Conservation (phyloP, 148 eudicot genomes). For the Arbutus unedo region DNA sequence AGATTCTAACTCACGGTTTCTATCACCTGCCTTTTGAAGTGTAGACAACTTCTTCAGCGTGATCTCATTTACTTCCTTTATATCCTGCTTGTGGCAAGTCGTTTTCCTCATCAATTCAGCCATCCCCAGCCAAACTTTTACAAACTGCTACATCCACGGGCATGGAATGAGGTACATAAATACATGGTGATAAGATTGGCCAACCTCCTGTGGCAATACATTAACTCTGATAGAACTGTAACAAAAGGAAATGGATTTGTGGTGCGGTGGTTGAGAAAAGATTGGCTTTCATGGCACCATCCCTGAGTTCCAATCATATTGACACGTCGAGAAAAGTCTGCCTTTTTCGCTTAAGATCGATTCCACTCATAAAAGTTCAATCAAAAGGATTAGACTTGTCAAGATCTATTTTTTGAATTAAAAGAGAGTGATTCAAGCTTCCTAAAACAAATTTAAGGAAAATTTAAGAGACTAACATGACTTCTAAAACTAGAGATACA, state of each 20-base stretch:
- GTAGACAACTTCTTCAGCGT: background rate
- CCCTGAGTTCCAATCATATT: background rate
- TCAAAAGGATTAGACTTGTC: too few species aligned
- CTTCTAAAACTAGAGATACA: background rate
- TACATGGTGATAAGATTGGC: background rate
- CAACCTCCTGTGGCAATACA: background rate
- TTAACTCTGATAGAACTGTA: background rate
- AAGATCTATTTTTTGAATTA: too few species aligned
- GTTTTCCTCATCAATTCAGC: background rate
- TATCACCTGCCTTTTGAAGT: background rate
- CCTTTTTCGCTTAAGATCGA: too few species aligned
- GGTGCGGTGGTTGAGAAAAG: background rate
- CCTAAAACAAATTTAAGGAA: background rate
- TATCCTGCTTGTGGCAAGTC: background rate
- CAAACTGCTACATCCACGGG: background rate
- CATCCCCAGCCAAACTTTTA: background rate
- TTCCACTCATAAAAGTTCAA: too few species aligned
- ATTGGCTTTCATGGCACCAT: background rate
- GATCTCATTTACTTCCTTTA: background rate
- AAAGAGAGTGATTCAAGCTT: too few species aligned
- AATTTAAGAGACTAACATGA: background rate
- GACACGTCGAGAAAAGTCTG: too few species aligned
- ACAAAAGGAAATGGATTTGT: background rate
- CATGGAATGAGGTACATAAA: constrained; percentile 4
- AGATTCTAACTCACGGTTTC: background rate